Evolutionary conservation across 164 flowering plant genomes (phyloP), one percentile per base, ranked within the genome.

Genomic region (Vitis vinifera): DNA sequence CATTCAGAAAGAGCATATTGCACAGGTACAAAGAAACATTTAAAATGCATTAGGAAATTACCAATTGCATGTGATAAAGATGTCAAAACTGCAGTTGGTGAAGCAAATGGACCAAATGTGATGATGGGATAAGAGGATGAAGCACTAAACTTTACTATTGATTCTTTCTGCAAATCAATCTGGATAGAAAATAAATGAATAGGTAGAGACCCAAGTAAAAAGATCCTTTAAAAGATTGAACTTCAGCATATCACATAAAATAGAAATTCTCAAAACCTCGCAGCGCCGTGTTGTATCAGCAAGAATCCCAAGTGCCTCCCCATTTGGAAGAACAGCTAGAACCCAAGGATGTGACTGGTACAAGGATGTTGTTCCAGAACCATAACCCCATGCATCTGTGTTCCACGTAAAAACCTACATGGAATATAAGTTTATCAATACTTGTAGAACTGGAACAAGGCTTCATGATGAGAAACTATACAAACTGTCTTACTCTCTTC

Each of bases 271-370:
- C 23, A 66, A 71, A 62, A 94, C 98, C 97, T 91, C 97, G 64
- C 97, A 92, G 31, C 91, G 94, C 47, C 74, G 65, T 62, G 97
- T 90, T 73, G 98, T 92, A 74, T 94, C 98, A 73, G 95, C 97
- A 73, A 94, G 97, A 77, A 94, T 75, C 60, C 98, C 98, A 1
- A 90, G 51, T 68, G 98, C 87, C 73, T 89, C 89, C 74, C 98
- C 98, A 82, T 69, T 84, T 47, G 93, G 94, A 75, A 92, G 89
- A 78, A 94, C 82, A 72, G 89, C 97, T 47, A 94, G 80, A 63
- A 94, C 94, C 98, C 97, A 94, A 65, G 98, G 97, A 82, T 94
- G 98, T 16, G 98, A 92, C 76, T 94, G 98, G 72, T 94, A 92
- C 84, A 91, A 80, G 44, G 97, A 89, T 59, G 93, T 91, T 23